Base-by-base conservation (phyloP, 768 basidiomycete genomes). In the Pseudohyphozyma bogoriensis region DNA sequence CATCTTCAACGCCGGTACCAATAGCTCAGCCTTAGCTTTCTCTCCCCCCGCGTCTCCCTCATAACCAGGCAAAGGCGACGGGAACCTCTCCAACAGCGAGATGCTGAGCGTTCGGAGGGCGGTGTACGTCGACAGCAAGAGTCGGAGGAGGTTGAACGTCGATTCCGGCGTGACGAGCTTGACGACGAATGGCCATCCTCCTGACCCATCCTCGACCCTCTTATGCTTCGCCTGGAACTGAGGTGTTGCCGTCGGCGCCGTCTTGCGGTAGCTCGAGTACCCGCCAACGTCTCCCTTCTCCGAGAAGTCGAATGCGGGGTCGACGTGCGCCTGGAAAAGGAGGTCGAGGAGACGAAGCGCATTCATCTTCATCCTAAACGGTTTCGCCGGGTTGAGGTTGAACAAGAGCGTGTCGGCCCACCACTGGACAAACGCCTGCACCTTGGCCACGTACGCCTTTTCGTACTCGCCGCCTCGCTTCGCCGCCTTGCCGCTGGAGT, bases 101-200 rank as follows among this genome's bases (percentile, higher is more conserved):
- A 67, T 55, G 46, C 53, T 55, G 44, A 63, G 56, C 32, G 37
- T 37, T 5, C 66, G 59, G 9, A 60, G 39, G 2, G 66, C 54
- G 11, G 66, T 63, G 37, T 67, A 67, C 5, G 66, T 67, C 54
- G 62, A 64, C 11, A 61, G 57, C 33, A 67, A 54, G 10, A 61
- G 66, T 0, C 51, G 60, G 1, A 67, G 59, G 37, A 67, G 62
- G 26, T 47, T 46, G 10, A 60, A 59, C 8, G 66, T 67, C 51
- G 59, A 55, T 13, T 18, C 8, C 1, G 66, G 56, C 8, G 50
- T 56, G 36, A 59, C 62, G 50, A 67, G 52, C 4, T 52, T 32
- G 50, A 67, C 8, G 22, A 18, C 15, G 46, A 63, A 61, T 8
- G 62, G 62, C 62, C 65, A 66, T 12, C 2, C 29, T 8, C 35